A percentile compares a stretch with the other conserved stretches of the same genome.
phyloP scores from a whole-genome alignment of 352 stramenopile species.

The Pythium aquatile region DNA sequence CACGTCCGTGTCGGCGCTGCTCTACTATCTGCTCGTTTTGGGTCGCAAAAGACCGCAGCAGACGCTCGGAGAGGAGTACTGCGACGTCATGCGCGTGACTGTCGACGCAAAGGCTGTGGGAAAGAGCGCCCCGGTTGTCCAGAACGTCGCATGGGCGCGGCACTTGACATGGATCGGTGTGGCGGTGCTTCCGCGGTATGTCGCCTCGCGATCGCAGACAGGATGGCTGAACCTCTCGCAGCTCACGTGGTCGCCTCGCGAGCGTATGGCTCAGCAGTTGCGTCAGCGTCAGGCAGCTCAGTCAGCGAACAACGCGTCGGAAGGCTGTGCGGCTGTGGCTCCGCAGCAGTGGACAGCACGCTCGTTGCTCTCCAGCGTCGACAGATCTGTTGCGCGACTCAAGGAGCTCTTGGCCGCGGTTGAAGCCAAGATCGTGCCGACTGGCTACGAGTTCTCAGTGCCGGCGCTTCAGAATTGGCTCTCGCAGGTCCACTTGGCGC shows the following conservation, averaged over 20 bases:
- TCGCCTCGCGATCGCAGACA: conserved; percentile 54
- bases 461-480: conserved; percentile 48
- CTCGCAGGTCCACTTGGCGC: conserved; percentile 55
- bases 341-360: conserved; percentile 21
- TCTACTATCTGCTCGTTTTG: conserved; percentile 69
- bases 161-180: conserved; percentile 62
- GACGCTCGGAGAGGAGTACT: conserved; percentile 88
- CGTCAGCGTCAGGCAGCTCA: conserved; percentile 39
- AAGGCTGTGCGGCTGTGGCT: conserved; percentile 1
- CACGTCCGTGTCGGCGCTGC: conserved; percentile 51
- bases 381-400: conserved; percentile 44
- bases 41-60: conserved; percentile 59
- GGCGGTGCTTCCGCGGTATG: conserved; percentile 57
- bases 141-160: conserved; percentile 34
- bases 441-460: conserved; percentile 60
- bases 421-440: conserved; percentile 47
- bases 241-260: conserved; percentile 57
- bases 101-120: background rate
- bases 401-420: conserved; percentile 38
- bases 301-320: background rate
- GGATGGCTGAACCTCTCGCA: conserved; percentile 74
- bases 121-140: conserved; percentile 10
- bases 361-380: conserved; percentile 29
- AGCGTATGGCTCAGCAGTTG: conserved; percentile 81
- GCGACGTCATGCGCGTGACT: conserved; percentile 72